These are phyloP conservation scores for Periconia digitata DNA, from an alignment of 2,329 filamentous ascomycete species.

Conservation along the genomic window DNA sequence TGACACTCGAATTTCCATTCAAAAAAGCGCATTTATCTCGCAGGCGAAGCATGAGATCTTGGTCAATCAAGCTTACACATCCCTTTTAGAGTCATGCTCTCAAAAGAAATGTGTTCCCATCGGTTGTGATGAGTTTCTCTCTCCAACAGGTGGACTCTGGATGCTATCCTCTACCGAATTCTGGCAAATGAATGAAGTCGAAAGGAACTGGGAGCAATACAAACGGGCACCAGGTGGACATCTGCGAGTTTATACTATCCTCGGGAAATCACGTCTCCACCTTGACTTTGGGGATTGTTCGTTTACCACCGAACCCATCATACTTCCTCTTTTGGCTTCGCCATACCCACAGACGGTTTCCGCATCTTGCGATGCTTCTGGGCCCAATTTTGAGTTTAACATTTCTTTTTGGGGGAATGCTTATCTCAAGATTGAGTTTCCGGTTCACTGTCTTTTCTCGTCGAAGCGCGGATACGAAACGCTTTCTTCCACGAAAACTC, in stretches of 20 bases:
- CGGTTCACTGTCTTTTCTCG: neutral
- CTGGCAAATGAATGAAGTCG: neutral
- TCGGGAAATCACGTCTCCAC: neutral
- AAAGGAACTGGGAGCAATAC: neutral
- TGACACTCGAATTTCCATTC: neutral
- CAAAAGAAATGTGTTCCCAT: neutral
- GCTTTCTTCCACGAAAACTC: neutral
- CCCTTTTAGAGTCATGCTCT: neutral
- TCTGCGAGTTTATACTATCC: neutral
- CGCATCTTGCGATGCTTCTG: neutral
- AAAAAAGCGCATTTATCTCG: constrained; percentile 1
- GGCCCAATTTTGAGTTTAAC: neutral
- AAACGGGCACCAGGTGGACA: neutral
- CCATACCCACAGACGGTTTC: neutral
- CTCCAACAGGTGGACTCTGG: constrained; percentile 1
- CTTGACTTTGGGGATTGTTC: neutral
- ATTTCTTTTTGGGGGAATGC: neutral
- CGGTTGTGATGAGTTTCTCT: neutral
- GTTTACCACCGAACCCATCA: neutral
- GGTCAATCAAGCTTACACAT: neutral
- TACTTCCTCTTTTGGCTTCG: neutral
- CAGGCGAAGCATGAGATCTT: neutral
- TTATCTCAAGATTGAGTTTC: neutral
- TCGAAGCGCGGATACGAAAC: neutral
- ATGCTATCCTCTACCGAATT: neutral